Evolutionary conservation across 2,329 filamentous ascomycete species (phyloP), one percentile per base, ranked within the genome.

Genomic region (Cytospora piceae): DNA sequence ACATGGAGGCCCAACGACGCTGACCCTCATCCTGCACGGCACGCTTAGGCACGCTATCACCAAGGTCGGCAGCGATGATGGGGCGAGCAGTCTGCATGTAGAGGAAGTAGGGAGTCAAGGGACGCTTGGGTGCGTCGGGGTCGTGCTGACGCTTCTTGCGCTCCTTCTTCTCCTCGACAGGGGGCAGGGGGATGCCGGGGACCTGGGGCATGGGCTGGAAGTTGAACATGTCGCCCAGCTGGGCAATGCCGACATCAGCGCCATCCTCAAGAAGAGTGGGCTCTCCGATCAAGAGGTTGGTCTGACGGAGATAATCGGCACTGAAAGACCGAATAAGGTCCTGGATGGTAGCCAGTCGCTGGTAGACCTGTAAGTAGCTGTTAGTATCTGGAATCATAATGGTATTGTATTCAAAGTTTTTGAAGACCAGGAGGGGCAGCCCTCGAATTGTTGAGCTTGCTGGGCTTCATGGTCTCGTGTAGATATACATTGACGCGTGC

Each of bases 101-200:
- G 68, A 97, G 82, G 83, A 98, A 97, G 82, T 96, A 97, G 2
- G 94, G 93, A 7, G 94, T 98, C 74, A 97, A 79, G 11, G 94
- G 94, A 59, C 94, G 89, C 86, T 97, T 98, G 67, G 94, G 94
- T 8, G 94, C 94, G 77, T 97, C 96, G 71, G 94, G 94, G 77
- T 98, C 94, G 74, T 91, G 89, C 52, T 88, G 88, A 68, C 89
- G 87, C 83, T 94, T 94, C 85, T 95, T 94, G 78, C 91, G 90
- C 84, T 95, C 93, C 85, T 93, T 93, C 85, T 93, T 91, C 77
- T 88, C 87, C 73, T 88, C 85, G 12, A 81, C 84, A 1, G 78
- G 80, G 29, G 80, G 75, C 60, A 79, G 76, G n/a, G 71, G 69
- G 17, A 82, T 78, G 59, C 83, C 75, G 71, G 79, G 77, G 64